Conservation (phyloP, 2,329 filamentous ascomycete genomes). For the Incumbomyces delicatus region DNA sequence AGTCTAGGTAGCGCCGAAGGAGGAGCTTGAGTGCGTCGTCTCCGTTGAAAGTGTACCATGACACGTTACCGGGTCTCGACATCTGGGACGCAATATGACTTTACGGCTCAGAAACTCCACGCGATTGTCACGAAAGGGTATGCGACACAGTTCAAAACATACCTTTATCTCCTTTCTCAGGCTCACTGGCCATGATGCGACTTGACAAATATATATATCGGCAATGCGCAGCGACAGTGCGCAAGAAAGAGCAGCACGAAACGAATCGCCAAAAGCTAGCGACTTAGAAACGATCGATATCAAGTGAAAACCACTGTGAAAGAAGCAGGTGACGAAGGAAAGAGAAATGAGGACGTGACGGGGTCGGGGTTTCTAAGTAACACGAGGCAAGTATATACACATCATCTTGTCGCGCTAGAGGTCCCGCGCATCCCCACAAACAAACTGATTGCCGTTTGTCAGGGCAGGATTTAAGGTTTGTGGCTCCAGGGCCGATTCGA, state of each 20-base stretch:
- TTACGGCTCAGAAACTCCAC: too few relatives aligned
- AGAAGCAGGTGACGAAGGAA: conserved; percentile 5
- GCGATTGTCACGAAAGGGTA: too few relatives aligned
- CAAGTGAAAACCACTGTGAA: conserved; percentile 4
- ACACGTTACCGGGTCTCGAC: too few relatives aligned
- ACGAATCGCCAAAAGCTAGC: conserved; percentile 13
- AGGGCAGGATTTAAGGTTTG: not conserved
- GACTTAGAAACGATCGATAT: conserved; percentile 7
- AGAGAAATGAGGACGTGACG: not conserved
- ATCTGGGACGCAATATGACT: too few relatives aligned
- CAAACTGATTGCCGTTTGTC: too few relatives aligned
- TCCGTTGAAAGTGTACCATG: too few relatives aligned
- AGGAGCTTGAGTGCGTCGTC: too few relatives aligned
- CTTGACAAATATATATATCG: not conserved
- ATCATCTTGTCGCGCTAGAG: conserved; percentile 1
- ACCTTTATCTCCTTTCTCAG: conserved; percentile 45
- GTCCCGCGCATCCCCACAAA: not conserved
- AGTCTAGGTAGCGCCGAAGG: too few relatives aligned
- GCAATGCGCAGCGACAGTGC: too few relatives aligned
- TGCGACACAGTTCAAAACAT: conserved; percentile 15
- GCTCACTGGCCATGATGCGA: conserved; percentile 35
- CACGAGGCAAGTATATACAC: not conserved
- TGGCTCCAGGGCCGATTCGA: not conserved
- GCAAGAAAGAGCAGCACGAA: not conserved
- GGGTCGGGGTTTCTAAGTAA: not conserved